Evolutionary conservation across 2,329 filamentous ascomycete species (phyloP), one percentile per base, ranked within the genome.

Genomic region (Parascedosporium putredinis): DNA sequence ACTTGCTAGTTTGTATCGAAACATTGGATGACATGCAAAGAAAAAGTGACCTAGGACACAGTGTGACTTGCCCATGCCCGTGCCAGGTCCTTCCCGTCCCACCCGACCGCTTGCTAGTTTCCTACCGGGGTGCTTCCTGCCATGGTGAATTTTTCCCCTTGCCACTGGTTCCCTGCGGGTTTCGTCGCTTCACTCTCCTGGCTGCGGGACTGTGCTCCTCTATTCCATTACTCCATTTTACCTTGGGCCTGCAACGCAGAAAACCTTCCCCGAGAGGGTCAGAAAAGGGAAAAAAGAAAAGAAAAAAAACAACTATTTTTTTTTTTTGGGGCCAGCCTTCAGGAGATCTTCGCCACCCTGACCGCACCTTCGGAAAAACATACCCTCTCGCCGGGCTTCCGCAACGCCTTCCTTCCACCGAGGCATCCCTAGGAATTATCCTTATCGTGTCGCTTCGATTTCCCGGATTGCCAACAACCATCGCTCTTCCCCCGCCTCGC

Each of bases 391-490:
- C 38, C 38, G 7, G 38, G 16, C 38, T 20, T 42, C 38, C 20
- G 20, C 23, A 42, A 20, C 20, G 38, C 38, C 23, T 42, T 42
- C 38, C 12, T 20, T 5, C 23, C 38, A 42, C 16, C 38, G 38
- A 42, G 38, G 38, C 38, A 42, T 42, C 10, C 38, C 38, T 42
- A 42, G 38, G 38, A 42, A 42, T 42, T 20, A 42, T 42, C 38
- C 27, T 50, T 42, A 46, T 36, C 49, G 27, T 29, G 9, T 33
- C 23, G n/a, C 24, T 49, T 49, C 38, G 38, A 23, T 42, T 40
- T 20, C 18, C 36, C 16, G 18, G 36, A 7, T 20, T 20, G n/a
- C 38, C 9, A 42, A 20, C 38, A 10, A 42, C 16, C 18, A 16
- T 10, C n/a, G 33, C n/a, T 18, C 33, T 31, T 10, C 16, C 20